Conservation (phyloP, 2,329 filamentous ascomycete genomes). For the Cadophora luteo-olivacea region DNA sequence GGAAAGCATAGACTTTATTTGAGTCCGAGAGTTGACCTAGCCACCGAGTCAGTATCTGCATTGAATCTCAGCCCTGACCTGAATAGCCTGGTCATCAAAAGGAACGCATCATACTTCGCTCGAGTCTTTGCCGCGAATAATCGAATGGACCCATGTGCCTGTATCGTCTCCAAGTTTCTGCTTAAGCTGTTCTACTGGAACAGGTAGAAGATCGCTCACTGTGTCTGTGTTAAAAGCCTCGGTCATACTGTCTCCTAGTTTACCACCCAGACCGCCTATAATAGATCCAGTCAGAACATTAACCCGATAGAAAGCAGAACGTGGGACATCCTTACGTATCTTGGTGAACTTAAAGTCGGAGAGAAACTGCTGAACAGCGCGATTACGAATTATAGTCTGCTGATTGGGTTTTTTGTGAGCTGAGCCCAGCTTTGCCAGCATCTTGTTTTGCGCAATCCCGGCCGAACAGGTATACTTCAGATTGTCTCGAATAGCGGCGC, state of each 20-base stretch:
- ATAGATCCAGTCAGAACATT: background rate
- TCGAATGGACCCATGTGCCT: constrained; percentile 83
- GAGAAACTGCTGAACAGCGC: constrained; percentile 81
- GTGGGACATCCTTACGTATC: constrained; percentile 55
- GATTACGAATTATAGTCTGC: constrained; percentile 91
- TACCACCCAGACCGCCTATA: constrained; percentile 84
- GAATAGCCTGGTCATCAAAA: background rate
- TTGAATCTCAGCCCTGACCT: background rate
- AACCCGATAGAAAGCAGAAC: constrained; percentile 36
- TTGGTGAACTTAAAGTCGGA: constrained; percentile 91
- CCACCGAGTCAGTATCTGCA: constrained; percentile 2
- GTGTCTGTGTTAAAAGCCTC: constrained; percentile 82
- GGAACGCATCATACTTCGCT: constrained; percentile 60
- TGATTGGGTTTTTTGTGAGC: constrained; percentile 92
- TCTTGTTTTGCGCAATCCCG: constrained; percentile 89
- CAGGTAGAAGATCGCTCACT: constrained; percentile 75
- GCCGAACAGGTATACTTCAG: constrained; percentile 91
- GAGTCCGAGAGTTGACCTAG: constrained; percentile 80
- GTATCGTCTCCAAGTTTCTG: constrained; percentile 82
- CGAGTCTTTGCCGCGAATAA: constrained; percentile 82
- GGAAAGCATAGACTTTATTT: constrained; percentile 97
- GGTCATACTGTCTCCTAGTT: constrained; percentile 86
- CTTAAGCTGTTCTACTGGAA: constrained; percentile 79
- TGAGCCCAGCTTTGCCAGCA: constrained; percentile 92
- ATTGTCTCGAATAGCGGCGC: constrained; percentile 69